Evolutionary conservation across 75 land plant genomes (phyloP).

Genomic region (Isoetes taiwanensis): DNA sequence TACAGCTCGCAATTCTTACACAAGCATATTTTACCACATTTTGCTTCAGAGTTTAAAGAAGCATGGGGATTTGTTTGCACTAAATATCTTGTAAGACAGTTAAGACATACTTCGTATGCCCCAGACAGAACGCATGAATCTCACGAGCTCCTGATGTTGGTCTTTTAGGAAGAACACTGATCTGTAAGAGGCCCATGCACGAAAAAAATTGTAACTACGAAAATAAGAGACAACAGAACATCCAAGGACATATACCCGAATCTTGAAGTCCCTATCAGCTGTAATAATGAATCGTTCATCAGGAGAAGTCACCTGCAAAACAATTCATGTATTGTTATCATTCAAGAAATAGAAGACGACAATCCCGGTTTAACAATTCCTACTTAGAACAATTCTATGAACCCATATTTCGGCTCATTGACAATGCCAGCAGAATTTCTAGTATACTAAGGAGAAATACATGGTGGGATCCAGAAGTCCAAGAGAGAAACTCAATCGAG

Average conservation of each 20-base stretch:
- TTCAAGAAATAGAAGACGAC: not conserved
- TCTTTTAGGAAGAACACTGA: conserved; percentile 19
- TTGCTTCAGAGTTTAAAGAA: too few species aligned
- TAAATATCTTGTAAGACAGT: not conserved
- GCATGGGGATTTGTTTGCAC: too few species aligned
- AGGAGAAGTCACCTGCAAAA: conserved; percentile 31
- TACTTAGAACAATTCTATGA: not conserved
- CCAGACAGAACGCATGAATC: conserved; percentile 27
- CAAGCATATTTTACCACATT: not conserved
- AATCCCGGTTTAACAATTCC: not conserved
- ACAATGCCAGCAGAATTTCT: too few species aligned
- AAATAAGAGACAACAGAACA: not conserved
- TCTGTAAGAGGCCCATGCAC: conserved; percentile 27
- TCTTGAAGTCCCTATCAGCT: conserved; percentile 61
- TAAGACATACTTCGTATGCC: conserved; percentile 22
- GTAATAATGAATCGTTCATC: conserved; percentile 56
- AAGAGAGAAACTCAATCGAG: too few species aligned
- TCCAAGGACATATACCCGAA: not conserved
- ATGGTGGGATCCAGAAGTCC: too few species aligned
- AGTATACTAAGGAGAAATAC: too few species aligned
- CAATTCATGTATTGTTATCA: not conserved
- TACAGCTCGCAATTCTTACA: too few species aligned
- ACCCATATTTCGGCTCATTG: too few species aligned
- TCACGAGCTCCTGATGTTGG: conserved; percentile 26
- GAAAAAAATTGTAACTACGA: not conserved